phyloP scores from a whole-genome alignment of 441 rosid genomes.

The Populus hybrid region DNA sequence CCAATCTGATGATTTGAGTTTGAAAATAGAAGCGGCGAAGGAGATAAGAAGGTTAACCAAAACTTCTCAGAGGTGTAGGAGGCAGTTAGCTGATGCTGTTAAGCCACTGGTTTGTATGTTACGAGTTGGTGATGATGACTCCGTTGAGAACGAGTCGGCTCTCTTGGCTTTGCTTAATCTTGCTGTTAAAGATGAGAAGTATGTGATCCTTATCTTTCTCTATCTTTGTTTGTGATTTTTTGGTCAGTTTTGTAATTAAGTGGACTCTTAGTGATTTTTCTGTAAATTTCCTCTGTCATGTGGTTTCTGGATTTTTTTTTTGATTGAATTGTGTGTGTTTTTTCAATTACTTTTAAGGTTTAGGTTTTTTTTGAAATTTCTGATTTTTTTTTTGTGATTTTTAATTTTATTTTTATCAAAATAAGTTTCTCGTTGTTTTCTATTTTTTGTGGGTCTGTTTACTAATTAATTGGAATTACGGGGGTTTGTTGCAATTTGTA shows the following conservation, averaged over 20 bases:
- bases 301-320: background rate
- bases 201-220: conserved; percentile 15
- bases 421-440: background rate
- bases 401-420: background rate
- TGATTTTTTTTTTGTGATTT: background rate
- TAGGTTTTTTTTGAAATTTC: background rate
- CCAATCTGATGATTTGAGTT: conserved; percentile 45
- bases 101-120: conserved; percentile 83
- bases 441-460: background rate
- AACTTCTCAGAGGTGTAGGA: conserved; percentile 78
- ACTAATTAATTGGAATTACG: background rate
- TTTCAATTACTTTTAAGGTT: no score
- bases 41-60: conserved; percentile 93
- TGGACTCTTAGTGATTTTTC: background rate
- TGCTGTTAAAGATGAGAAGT: conserved; percentile 94
- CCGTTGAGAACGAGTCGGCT: conserved; percentile 57
- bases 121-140: conserved; percentile 30
- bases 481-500: background rate
- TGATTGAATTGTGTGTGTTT: background rate
- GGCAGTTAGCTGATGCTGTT: conserved; percentile 63
- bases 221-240: background rate
- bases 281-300: background rate
- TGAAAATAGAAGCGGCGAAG: conserved; percentile 67
- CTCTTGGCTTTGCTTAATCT: conserved; percentile 91
- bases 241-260: background rate